A percentile compares a stretch with the other conserved stretches of the same genome.
Conservation (phyloP, 75 land plant genomes). For the Ceratopteris richardii region DNA sequence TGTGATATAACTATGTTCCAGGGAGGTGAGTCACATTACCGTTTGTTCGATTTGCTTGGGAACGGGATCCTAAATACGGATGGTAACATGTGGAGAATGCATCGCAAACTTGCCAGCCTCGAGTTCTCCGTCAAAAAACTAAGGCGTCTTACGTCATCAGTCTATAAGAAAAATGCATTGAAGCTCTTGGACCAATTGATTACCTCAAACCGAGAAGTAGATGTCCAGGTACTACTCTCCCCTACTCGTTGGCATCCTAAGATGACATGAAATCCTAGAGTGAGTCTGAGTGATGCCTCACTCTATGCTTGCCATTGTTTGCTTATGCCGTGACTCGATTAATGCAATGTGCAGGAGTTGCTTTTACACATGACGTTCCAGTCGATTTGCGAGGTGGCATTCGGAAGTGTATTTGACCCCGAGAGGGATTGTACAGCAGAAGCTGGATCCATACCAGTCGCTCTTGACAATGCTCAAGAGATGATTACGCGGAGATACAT, state of each 20-base stretch:
- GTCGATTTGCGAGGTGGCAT: constrained; percentile 22
- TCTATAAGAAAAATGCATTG: constrained; percentile 14
- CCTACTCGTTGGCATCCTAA: neutral
- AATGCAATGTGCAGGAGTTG: constrained; percentile 25
- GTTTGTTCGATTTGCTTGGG: constrained; percentile 40
- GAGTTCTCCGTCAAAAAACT: constrained; percentile 38
- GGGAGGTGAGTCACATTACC: too few species aligned
- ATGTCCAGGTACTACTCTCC: constrained; percentile 16
- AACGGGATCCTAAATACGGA: too few species aligned
- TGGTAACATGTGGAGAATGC: constrained; percentile 39
- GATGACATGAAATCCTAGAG: neutral
- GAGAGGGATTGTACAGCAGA: constrained; percentile 4
- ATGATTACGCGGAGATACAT: constrained; percentile 15
- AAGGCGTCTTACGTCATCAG: constrained; percentile 20
- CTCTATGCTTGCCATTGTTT: neutral
- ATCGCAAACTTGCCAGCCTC: constrained; percentile 55
- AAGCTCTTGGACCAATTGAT: constrained; percentile 9
- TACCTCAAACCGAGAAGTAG: neutral
- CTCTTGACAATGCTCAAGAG: constrained; percentile 23
- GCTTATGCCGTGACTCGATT: too few species aligned
- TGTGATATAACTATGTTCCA: too few species aligned
- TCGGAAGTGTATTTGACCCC: constrained; percentile 17
- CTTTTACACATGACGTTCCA: constrained; percentile 21
- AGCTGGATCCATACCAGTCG: constrained; percentile 12
- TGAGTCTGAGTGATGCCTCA: neutral